Percentiles rank a stretch among this genome's conserved stretches.
Evolutionary conservation across 192 early-diverging fungal genomes (phyloP).

Genomic region (Backusella tuberculispora): DNA sequence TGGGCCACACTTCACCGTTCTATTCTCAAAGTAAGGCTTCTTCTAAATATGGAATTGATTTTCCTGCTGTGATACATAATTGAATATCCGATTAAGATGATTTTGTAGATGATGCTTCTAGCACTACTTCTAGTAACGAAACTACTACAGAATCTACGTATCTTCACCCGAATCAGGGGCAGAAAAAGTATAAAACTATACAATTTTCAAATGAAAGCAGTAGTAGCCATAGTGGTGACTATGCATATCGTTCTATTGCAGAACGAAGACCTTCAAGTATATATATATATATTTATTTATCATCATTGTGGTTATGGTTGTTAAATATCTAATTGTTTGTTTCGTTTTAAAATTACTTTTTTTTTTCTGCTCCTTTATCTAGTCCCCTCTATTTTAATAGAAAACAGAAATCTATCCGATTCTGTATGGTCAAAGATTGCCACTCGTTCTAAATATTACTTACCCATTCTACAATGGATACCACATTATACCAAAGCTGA

Average conservation of each 20-base stretch:
- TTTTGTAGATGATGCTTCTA: not conserved
- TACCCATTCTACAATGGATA: slow-evolving; percentile 92
- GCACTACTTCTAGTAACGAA: not conserved
- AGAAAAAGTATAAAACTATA: not conserved
- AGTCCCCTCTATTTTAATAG: slow-evolving; percentile 14
- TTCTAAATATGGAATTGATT: slow-evolving; percentile 8
- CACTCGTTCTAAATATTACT: slow-evolving; percentile 82
- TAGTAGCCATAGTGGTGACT: not conserved
- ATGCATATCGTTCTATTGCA: not conserved
- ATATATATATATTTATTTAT: too few relatives aligned
- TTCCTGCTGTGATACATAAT: slow-evolving; percentile 15
- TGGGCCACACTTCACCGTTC: not conserved
- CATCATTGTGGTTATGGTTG: not conserved
- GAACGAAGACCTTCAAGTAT: not conserved
- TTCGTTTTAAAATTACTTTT: too few relatives aligned
- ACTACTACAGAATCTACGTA: not conserved
- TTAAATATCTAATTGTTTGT: not conserved
- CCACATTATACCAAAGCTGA: slow-evolving; percentile 68
- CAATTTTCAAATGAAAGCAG: slow-evolving; percentile 12
- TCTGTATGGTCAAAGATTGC: slow-evolving; percentile 34
- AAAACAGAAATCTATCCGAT: slow-evolving; percentile 11
- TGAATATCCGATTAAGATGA: slow-evolving; percentile 1
- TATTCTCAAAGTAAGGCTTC: not conserved
- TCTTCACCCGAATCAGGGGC: not conserved
- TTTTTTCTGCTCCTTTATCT: too few relatives aligned